Evolutionary conservation across 2,329 filamentous ascomycete species (phyloP).

Genomic region (Calonectria pauciramosa): DNA sequence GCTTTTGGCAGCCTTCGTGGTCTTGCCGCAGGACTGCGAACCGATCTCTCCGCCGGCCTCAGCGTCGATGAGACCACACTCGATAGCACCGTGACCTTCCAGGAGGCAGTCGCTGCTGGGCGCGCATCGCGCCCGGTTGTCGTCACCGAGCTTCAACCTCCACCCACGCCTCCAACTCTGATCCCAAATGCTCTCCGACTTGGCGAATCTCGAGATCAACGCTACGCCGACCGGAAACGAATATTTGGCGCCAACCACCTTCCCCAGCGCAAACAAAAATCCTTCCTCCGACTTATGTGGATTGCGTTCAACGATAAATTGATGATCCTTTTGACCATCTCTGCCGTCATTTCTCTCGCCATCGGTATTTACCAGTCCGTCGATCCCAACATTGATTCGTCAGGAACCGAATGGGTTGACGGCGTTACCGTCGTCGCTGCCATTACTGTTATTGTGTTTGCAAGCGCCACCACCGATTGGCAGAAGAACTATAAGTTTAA

Average conservation of each 20-base stretch:
- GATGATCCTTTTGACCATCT: slow-evolving; percentile 77
- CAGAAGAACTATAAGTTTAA: slow-evolving; percentile 87
- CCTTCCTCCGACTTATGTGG: slow-evolving; percentile 77
- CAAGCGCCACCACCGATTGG: slow-evolving; percentile 85
- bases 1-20: slow-evolving; percentile 67
- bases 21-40: slow-evolving; percentile 65
- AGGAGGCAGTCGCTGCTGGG: slow-evolving; percentile 61
- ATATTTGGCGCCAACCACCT: slow-evolving; percentile 75
- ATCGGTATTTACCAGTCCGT: slow-evolving; percentile 82
- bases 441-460: slow-evolving; percentile 81
- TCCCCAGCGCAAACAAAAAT: slow-evolving; percentile 75
- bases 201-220: slow-evolving; percentile 43
- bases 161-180: slow-evolving; percentile 36
- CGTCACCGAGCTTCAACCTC: slow-evolving; percentile 36
- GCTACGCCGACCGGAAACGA: slow-evolving; percentile 72
- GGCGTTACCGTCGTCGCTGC: slow-evolving; percentile 84
- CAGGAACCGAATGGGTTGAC: slow-evolving; percentile 84
- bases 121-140: slow-evolving; percentile 47
- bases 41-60: slow-evolving; percentile 62
- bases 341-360: slow-evolving; percentile 80
- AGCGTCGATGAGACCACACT: slow-evolving; percentile 63
- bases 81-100: slow-evolving; percentile 60
- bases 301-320: slow-evolving; percentile 88
- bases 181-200: slow-evolving; percentile 47
- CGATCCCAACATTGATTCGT: slow-evolving; percentile 60